Percentiles rank a stretch among this genome's conserved stretches.
phyloP scores from a whole-genome alignment of 352 stramenopile genomes.

The Phytophthora megakarya region DNA sequence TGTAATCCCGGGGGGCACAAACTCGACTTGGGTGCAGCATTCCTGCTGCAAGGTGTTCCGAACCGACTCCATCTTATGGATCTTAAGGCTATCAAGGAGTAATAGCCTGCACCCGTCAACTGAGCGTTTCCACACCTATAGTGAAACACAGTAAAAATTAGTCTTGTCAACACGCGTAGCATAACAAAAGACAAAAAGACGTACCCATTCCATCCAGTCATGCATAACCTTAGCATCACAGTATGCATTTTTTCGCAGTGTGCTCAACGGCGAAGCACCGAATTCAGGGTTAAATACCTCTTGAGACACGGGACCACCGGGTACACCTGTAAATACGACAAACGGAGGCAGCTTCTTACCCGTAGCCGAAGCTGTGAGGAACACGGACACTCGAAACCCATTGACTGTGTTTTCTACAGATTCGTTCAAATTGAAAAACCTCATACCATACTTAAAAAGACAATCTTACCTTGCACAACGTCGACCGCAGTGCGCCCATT shows the following conservation, averaged over 20 bases:
- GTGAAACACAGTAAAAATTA: background rate
- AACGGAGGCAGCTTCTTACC: background rate
- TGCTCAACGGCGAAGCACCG: background rate
- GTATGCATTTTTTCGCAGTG: background rate
- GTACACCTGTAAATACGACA: background rate
- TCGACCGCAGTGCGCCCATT: background rate
- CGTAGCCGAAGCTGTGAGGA: constrained; percentile 3
- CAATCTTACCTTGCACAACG: constrained; percentile 1
- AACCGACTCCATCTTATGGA: constrained; percentile 9
- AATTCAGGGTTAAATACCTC: constrained; percentile 1
- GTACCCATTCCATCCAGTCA: constrained; percentile 7
- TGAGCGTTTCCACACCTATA: constrained; percentile 1
- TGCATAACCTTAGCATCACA: constrained; percentile 1
- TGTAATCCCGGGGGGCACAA: constrained; percentile 16
- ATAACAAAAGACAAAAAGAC: background rate
- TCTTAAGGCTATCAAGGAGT: constrained; percentile 3
- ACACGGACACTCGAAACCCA: background rate
- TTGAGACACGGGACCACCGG: constrained; percentile 3
- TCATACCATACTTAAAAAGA: constrained; percentile 1
- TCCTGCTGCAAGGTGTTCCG: constrained; percentile 7
- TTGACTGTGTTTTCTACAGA: background rate
- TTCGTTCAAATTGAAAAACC: too few species aligned
- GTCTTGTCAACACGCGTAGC: too few species aligned
- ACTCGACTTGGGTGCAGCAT: constrained; percentile 21
- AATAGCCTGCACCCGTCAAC: constrained; percentile 3